phyloP scores from a whole-genome alignment of 2,329 filamentous ascomycete genomes.

The Dactylellina sp. region DNA sequence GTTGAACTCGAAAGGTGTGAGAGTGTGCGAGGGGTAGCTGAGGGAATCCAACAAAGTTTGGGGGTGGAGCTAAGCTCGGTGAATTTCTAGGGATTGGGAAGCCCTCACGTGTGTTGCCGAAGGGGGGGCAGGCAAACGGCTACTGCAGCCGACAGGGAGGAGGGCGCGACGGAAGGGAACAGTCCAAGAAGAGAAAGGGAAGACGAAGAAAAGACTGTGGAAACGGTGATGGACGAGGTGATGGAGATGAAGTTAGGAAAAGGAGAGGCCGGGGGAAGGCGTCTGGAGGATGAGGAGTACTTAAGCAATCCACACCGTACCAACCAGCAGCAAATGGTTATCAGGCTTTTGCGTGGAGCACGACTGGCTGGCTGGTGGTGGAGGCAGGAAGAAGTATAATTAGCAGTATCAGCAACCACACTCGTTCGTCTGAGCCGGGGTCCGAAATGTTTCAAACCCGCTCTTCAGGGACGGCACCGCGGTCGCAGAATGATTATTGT shows the following conservation, averaged over 20 bases:
- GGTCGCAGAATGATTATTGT: conserved; percentile 40
- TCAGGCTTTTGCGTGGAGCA: neutral
- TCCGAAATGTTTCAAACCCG: conserved; percentile 53
- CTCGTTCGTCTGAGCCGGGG: conserved; percentile 27
- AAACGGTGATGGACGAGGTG: no score
- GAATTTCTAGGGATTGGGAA: conserved; percentile 34
- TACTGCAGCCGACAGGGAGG: conserved; percentile 36
- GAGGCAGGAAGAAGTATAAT: conserved; percentile 31
- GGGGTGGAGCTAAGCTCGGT: conserved; percentile 56
- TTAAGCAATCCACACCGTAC: conserved; percentile 1
- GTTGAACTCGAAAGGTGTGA: conserved; percentile 22
- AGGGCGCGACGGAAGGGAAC: conserved; percentile 18
- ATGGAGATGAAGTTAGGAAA: conserved; percentile 1
- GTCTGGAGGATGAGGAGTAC: conserved; percentile 10
- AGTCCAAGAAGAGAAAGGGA: conserved; percentile 47
- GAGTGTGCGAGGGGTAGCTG: conserved; percentile 53
- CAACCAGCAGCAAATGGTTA: neutral
- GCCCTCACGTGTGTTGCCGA: conserved; percentile 56
- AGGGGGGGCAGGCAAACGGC: conserved; percentile 35
- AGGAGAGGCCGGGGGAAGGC: conserved; percentile 2
- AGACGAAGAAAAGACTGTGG: conserved; percentile 16
- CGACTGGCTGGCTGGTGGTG: neutral
- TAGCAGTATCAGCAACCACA: conserved; percentile 40
- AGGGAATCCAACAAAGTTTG: conserved; percentile 53
- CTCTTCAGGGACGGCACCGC: conserved; percentile 36